phyloP scores from a whole-genome alignment of 2,329 filamentous ascomycete genomes.

The Pestalotiopsis sp. region DNA sequence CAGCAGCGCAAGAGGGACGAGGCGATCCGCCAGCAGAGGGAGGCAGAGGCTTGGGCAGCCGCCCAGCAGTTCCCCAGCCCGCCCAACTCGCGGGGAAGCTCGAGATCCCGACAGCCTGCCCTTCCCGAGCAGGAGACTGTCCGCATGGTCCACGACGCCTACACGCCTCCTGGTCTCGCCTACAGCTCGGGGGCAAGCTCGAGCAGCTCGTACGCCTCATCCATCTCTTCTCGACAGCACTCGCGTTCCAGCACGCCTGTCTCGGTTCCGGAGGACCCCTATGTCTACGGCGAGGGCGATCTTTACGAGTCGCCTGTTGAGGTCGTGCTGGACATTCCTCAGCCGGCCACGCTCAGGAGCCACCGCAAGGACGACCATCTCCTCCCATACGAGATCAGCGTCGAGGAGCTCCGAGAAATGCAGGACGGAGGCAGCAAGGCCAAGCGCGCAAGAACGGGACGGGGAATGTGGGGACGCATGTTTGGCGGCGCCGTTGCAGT shows the following conservation, averaged over 20 bases:
- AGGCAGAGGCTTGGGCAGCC: slow-evolving; percentile 39
- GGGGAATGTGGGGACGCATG: slow-evolving; percentile 56
- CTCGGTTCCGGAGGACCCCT: slow-evolving; percentile 45
- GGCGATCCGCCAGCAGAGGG: slow-evolving; percentile 44
- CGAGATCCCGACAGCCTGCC: slow-evolving; percentile 38
- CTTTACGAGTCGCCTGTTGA: slow-evolving; percentile 53
- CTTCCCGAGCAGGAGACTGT: slow-evolving; percentile 33
- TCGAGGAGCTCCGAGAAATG: slow-evolving; percentile 52
- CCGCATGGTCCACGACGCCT: slow-evolving; percentile 39
- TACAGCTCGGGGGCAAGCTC: slow-evolving; percentile 39
- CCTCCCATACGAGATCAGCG: slow-evolving; percentile 58
- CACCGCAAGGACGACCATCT: slow-evolving; percentile 32
- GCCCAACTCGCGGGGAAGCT: slow-evolving; percentile 44
- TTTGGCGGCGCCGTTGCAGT: slow-evolving; percentile 47
- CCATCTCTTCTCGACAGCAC: slow-evolving; percentile 46
- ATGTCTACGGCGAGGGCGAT: slow-evolving; percentile 40
- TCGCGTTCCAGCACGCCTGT: slow-evolving; percentile 55
- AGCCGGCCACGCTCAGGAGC: slow-evolving; percentile 38
- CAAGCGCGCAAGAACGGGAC: slow-evolving; percentile 49
- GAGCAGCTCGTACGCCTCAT: slow-evolving; percentile 52
- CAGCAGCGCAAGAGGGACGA: slow-evolving; percentile 42
- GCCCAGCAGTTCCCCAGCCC: slow-evolving; percentile 45
- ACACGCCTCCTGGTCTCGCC: slow-evolving; percentile 49
- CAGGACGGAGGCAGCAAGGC: slow-evolving; percentile 45
- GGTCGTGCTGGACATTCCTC: slow-evolving; percentile 40